Base-by-base conservation (phyloP, 306 rosid genomes). In the Bauhinia variegata region DNA sequence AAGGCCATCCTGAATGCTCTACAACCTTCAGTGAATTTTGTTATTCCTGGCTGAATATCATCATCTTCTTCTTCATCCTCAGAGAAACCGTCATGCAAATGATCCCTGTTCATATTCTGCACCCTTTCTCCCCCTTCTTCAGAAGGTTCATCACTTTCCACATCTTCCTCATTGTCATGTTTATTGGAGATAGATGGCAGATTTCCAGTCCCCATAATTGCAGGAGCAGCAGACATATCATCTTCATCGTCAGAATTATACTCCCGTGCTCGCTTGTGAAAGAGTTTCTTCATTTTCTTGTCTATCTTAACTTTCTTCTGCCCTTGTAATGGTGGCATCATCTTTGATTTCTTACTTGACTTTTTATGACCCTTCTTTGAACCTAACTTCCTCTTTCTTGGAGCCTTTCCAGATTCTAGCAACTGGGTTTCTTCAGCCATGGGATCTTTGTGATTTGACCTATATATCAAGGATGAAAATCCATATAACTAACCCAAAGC, bases 1-100 rank as follows among this genome's bases (percentile, higher is more conserved):
- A 90, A 90, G 54, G 99, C 97, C 86, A 78, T 71, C 72, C 72
- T 82, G 65, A 95, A 95, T 33, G 96, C 99, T 51, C 82, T 83
- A 67, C 92, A 82, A n/a, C 99, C 97, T 65, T 91, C 89, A 0
- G 79, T 56, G 64, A 95, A 81, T 68, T 80, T 90, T 9, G 87
- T 77, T 42, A 95, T 83, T 63, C 97, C 99, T 0, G 86, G 89
- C 75, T 64, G 92, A 80, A 95, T 70, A 38, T 67, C 87, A 23
- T 67, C 87, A 42, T 46, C 70, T 50, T 86, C 95, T 33, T 84
- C 80, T 72, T 80, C 96, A 17, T 85, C 91, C 13, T 83, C 95
- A 1, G 83, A 83, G 28, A 54, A 12, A 17, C 31, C 72, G 39
- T 53, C 36, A 64, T 73, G 72, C 60, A 18, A 60, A 65, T 37